These are phyloP conservation scores for Atkinsonella hypoxylon DNA, from an alignment of 2,329 filamentous ascomycete genomes.

Conservation along the genomic window DNA sequence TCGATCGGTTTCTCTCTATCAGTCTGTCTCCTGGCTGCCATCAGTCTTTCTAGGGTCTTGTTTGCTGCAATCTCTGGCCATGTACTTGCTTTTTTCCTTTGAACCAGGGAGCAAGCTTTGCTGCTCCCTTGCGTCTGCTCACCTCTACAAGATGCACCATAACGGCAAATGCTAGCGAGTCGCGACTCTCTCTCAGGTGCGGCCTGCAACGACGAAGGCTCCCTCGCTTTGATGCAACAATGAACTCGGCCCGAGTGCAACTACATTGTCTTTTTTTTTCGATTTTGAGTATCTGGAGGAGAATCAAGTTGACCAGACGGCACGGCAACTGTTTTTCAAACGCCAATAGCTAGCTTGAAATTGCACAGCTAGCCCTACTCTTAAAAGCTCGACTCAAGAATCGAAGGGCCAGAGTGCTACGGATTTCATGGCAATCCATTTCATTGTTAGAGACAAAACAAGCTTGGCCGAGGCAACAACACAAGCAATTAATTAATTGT, in stretches of 20 bases:
- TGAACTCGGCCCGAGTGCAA: neutral
- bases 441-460: neutral
- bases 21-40: neutral
- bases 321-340: neutral
- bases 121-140: slow-evolving; percentile 5
- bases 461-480: neutral
- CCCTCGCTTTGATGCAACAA: neutral
- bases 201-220: neutral
- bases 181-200: too few relatives aligned
- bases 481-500: too few relatives aligned
- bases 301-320: neutral
- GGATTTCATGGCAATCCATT: slow-evolving; percentile 5
- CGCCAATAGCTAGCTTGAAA: neutral
- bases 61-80: neutral
- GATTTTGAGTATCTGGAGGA: neutral
- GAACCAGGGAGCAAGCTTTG: neutral
- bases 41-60: too few relatives aligned
- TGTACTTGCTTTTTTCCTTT: slow-evolving; percentile 1
- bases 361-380: neutral
- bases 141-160: neutral
- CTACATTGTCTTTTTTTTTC: neutral
- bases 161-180: neutral
- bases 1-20: neutral
- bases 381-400: neutral
- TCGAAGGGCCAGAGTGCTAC: neutral